These are phyloP conservation scores for Lagerstroemia speciosa DNA, from an alignment of 345 rosid species.

Conservation along the genomic window DNA sequence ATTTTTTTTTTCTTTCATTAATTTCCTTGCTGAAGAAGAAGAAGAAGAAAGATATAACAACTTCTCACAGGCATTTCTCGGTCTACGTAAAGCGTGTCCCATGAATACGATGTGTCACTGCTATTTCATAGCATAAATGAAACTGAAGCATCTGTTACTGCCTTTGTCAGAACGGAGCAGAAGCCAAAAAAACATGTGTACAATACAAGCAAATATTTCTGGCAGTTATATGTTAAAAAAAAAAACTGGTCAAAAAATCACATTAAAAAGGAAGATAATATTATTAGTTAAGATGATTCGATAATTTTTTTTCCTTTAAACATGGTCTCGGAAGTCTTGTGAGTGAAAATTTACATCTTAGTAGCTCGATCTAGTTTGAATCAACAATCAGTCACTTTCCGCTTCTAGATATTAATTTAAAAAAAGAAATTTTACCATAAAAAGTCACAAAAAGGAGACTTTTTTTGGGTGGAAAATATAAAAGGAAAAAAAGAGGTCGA, in stretches of 20 bases:
- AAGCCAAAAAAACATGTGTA: neutral
- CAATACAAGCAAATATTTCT: neutral
- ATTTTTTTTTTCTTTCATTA: neutral
- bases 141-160: slow-evolving; percentile 1
- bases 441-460: neutral
- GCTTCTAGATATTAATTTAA: too few species aligned
- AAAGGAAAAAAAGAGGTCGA: too few species aligned
- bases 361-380: too few species aligned
- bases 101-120: slow-evolving; percentile 6
- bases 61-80: neutral
- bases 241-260: too few species aligned
- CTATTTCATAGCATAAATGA: neutral
- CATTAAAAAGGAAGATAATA: too few species aligned
- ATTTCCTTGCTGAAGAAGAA: neutral
- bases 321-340: too few species aligned
- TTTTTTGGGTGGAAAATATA: neutral
- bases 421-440: neutral
- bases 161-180: neutral
- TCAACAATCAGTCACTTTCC: too few species aligned
- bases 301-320: too few species aligned
- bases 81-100: neutral
- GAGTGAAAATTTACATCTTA: too few species aligned
- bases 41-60: neutral
- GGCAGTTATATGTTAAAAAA: neutral
- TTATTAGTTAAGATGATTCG: too few species aligned